phyloP scores from a whole-genome alignment of 371 early-diverging fungal genomes.

The Mucor mucedo region DNA sequence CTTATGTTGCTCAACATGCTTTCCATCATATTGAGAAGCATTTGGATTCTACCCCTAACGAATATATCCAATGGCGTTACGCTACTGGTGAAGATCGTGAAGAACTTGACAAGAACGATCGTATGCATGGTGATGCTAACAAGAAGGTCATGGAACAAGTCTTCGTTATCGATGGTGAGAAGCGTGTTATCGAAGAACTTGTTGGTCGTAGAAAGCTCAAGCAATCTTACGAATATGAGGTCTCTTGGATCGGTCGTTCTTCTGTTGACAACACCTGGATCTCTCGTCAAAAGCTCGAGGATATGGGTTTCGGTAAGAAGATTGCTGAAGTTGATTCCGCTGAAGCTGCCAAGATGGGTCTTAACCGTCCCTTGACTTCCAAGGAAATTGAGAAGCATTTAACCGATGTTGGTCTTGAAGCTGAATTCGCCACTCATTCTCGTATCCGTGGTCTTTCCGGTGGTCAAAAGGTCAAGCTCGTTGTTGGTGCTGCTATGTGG shows the following conservation, averaged over 20 bases:
- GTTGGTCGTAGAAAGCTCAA: conserved; percentile 74
- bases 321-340: conserved; percentile 68
- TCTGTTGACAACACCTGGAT: conserved; percentile 76
- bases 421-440: conserved; percentile 81
- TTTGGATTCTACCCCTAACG: conserved; percentile 79
- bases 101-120: conserved; percentile 69
- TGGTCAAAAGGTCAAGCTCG: conserved; percentile 92
- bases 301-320: conserved; percentile 72
- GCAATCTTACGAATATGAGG: conserved; percentile 73
- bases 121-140: conserved; percentile 66
- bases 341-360: conserved; percentile 70
- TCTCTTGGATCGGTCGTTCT: conserved; percentile 63
- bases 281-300: conserved; percentile 71
- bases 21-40: conserved; percentile 89
- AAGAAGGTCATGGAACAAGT: conserved; percentile 68
- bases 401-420: conserved; percentile 69
- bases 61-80: conserved; percentile 89
- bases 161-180: conserved; percentile 69
- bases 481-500: conserved; percentile 87
- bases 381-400: conserved; percentile 76
- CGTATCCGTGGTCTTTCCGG: conserved; percentile 88
- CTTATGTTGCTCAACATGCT: conserved; percentile 90
- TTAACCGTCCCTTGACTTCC: conserved; percentile 68
- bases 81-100: conserved; percentile 82
- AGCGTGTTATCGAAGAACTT: conserved; percentile 63